phyloP scores from a whole-genome alignment of 176 grass and related monocot species.

The Stipa capillata region DNA sequence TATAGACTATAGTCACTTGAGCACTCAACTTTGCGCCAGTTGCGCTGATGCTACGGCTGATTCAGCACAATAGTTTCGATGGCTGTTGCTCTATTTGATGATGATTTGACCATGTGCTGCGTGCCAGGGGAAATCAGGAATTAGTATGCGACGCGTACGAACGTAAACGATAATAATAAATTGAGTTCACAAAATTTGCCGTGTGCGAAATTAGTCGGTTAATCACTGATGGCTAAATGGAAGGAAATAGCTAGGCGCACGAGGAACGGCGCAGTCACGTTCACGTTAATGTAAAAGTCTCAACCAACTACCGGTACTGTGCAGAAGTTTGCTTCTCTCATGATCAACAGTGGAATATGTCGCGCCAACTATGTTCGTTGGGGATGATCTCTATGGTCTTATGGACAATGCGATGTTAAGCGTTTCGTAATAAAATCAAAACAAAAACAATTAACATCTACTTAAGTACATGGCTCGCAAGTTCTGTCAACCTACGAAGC shows the following conservation, averaged over 20 bases:
- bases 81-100: background rate
- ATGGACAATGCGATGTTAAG: background rate
- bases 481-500: background rate
- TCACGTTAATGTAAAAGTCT: slow-evolving; percentile 26
- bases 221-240: too few species aligned
- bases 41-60: background rate
- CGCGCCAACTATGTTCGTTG: background rate
- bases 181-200: background rate
- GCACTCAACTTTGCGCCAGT: background rate
- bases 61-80: background rate
- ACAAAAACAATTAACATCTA: background rate
- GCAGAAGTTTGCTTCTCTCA: background rate
- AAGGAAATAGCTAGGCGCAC: background rate
- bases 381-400: background rate
- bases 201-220: too few species aligned
- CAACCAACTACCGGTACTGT: background rate
- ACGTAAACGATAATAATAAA: too few species aligned
- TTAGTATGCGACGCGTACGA: background rate
- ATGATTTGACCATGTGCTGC: background rate
- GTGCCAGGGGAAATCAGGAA: background rate
- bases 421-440: background rate
- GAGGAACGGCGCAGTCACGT: slow-evolving; percentile 8
- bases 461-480: background rate
- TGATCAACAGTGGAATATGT: background rate
- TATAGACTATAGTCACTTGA: background rate